Conservation (phyloP, 139 green algal genomes). For the Closterium sp. region DNA sequence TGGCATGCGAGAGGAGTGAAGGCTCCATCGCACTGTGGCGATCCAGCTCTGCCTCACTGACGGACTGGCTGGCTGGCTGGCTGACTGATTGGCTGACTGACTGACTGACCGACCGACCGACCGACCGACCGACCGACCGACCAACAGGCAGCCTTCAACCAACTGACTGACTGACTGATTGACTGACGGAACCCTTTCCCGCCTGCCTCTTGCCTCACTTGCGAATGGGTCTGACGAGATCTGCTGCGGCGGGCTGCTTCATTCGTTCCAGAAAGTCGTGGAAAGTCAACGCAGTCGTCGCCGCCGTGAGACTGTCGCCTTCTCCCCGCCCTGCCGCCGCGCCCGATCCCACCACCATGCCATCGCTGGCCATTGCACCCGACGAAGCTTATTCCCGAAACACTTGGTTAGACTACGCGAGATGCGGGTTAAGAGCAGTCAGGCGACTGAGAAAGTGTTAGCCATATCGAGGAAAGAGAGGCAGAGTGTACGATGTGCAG, state of each 20-base stretch:
- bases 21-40: too few relatives aligned
- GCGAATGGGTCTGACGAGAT: slow-evolving; percentile 89
- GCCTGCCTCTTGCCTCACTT: slow-evolving; percentile 29
- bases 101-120: not conserved
- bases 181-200: not conserved
- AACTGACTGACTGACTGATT: not conserved
- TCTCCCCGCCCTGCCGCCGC: not conserved
- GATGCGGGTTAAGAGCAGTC: too few relatives aligned
- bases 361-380: not conserved
- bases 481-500: too few relatives aligned
- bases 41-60: not conserved
- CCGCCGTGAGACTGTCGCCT: not conserved
- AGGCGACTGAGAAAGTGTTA: too few relatives aligned
- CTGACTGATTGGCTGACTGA: not conserved
- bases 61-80: not conserved
- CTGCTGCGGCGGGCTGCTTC: slow-evolving; percentile 69
- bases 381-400: not conserved
- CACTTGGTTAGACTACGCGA: too few relatives aligned
- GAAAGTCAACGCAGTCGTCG: slow-evolving; percentile 66
- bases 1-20: not conserved
- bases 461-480: too few relatives aligned
- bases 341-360: not conserved
- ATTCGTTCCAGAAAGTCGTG: slow-evolving; percentile 79
- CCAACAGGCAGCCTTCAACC: not conserved
- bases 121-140: not conserved